Evolutionary conservation across 2,329 filamentous ascomycete species (phyloP).

Genomic region (Chaetothyriales sp.): DNA sequence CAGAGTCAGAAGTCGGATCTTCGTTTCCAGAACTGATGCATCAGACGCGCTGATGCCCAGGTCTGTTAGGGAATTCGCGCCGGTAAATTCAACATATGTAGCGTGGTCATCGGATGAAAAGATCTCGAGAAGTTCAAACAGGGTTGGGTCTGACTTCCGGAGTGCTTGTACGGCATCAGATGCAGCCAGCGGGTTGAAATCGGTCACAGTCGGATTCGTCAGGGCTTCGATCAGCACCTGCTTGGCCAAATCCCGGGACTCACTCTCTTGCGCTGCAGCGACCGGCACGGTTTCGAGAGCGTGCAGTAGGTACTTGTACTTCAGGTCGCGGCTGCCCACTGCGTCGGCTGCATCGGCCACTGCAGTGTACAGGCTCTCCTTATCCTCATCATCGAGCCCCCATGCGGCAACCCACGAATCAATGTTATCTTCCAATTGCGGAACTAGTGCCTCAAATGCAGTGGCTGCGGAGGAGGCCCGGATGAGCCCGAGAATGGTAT

Average conservation of each 20-base stretch:
- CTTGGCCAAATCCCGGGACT: slow-evolving; percentile 44
- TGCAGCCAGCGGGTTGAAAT: slow-evolving; percentile 56
- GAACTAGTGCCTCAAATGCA: slow-evolving; percentile 70
- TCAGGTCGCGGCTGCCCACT: slow-evolving; percentile 60
- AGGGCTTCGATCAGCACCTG: slow-evolving; percentile 54
- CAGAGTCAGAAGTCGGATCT: slow-evolving; percentile 91
- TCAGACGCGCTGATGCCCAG: slow-evolving; percentile 71
- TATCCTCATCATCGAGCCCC: slow-evolving; percentile 67
- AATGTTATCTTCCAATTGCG: slow-evolving; percentile 62
- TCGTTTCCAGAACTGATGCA: slow-evolving; percentile 68
- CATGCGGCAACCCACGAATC: slow-evolving; percentile 69
- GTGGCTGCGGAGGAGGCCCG: slow-evolving; percentile 51
- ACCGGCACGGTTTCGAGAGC: slow-evolving; percentile 63
- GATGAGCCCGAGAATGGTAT: slow-evolving; percentile 74
- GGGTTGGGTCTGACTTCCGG: slow-evolving; percentile 64
- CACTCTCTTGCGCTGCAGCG: slow-evolving; percentile 34
- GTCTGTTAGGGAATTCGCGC: slow-evolving; percentile 33
- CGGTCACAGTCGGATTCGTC: slow-evolving; percentile 49
- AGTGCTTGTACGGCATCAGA: slow-evolving; percentile 73
- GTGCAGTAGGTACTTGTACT: slow-evolving; percentile 56
- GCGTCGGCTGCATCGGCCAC: slow-evolving; percentile 69
- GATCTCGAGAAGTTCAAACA: slow-evolving; percentile 86
- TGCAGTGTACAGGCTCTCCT: slow-evolving; percentile 70
- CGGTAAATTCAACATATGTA: slow-evolving; percentile 88
- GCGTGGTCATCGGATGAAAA: slow-evolving; percentile 90